A percentile compares a stretch with the other conserved stretches of the same genome.
phyloP scores from a whole-genome alignment of 106 monocot species.

The Dioscorea alata region DNA sequence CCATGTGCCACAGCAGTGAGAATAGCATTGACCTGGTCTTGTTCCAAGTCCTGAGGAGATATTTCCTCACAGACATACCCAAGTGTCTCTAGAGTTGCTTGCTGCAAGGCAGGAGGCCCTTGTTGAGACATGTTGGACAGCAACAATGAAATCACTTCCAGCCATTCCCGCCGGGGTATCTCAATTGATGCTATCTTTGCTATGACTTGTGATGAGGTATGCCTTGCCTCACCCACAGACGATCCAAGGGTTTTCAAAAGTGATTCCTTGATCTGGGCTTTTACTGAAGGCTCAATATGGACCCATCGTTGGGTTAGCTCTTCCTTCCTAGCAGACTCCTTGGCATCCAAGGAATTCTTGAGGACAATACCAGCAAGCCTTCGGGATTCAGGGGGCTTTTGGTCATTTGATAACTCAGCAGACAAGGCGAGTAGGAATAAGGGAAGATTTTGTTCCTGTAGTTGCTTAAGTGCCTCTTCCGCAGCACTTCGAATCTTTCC shows the following conservation, averaged over 20 bases:
- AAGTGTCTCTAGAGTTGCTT: slow-evolving; percentile 71
- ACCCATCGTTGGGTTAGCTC: slow-evolving; percentile 56
- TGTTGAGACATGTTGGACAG: slow-evolving; percentile 51
- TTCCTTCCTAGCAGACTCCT: slow-evolving; percentile 47
- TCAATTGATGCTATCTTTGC: slow-evolving; percentile 85
- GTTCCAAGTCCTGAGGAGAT: slow-evolving; percentile 60
- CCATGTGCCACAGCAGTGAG: slow-evolving; percentile 89
- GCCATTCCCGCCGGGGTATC: slow-evolving; percentile 66
- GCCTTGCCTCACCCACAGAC: slow-evolving; percentile 49
- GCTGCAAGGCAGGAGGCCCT: slow-evolving; percentile 38
- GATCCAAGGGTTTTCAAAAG: slow-evolving; percentile 59
- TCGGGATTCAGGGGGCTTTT: slow-evolving; percentile 60
- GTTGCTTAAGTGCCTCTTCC: slow-evolving; percentile 56
- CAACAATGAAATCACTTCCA: slow-evolving; percentile 46
- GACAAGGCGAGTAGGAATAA: slow-evolving; percentile 69
- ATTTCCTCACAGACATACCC: slow-evolving; percentile 84
- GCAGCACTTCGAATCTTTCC: slow-evolving; percentile 39
- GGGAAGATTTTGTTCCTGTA: slow-evolving; percentile 72
- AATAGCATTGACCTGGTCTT: slow-evolving; percentile 72
- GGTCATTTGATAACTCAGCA: slow-evolving; percentile 44
- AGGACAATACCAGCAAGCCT: slow-evolving; percentile 76
- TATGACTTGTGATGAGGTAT: slow-evolving; percentile 69
- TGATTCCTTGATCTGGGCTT: slow-evolving; percentile 57
- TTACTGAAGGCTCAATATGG: slow-evolving; percentile 33
- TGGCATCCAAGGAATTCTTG: slow-evolving; percentile 82